A percentile compares a stretch with the other conserved stretches of the same genome.
phyloP scores from a whole-genome alignment of 257 asterid species.

The Cordia subcordata region DNA sequence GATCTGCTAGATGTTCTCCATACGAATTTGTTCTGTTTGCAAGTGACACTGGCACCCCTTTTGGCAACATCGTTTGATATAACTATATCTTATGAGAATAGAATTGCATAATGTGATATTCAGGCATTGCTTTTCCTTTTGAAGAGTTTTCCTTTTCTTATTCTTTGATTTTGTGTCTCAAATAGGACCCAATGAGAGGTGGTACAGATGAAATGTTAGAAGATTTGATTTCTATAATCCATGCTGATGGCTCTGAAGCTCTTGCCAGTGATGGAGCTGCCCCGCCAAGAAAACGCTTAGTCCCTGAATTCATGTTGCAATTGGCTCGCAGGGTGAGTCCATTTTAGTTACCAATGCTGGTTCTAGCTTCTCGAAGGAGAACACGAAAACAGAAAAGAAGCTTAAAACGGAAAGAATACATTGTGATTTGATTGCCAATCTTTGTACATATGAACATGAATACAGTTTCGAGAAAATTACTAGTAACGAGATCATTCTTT shows the following conservation, averaged over 20 bases:
- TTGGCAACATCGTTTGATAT: too few species aligned
- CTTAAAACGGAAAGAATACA: background rate
- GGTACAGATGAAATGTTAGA: constrained; percentile 73
- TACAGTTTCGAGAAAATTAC: too few species aligned
- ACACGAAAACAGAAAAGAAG: background rate
- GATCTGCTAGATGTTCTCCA: constrained; percentile 8
- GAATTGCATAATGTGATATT: too few species aligned
- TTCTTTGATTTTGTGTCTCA: constrained; percentile 8
- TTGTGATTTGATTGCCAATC: background rate
- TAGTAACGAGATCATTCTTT: too few species aligned
- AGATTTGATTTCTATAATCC: constrained; percentile 60
- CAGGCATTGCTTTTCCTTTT: too few species aligned
- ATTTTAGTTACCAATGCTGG: constrained; percentile 25
- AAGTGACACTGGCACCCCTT: too few species aligned
- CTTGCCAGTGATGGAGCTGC: constrained; percentile 50
- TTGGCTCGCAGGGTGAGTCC: constrained; percentile 73
- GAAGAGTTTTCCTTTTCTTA: background rate
- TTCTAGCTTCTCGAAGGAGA: background rate
- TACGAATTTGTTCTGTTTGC: too few species aligned
- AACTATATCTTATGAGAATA: too few species aligned
- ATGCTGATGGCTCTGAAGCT: constrained; percentile 71
- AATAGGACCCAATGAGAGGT: constrained; percentile 97
- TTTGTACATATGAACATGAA: background rate
- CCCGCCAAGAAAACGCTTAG: constrained; percentile 69
- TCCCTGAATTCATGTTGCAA: constrained; percentile 85